phyloP scores from a whole-genome alignment of 2,329 filamentous ascomycete species.

The Penicillium oxalicum region DNA sequence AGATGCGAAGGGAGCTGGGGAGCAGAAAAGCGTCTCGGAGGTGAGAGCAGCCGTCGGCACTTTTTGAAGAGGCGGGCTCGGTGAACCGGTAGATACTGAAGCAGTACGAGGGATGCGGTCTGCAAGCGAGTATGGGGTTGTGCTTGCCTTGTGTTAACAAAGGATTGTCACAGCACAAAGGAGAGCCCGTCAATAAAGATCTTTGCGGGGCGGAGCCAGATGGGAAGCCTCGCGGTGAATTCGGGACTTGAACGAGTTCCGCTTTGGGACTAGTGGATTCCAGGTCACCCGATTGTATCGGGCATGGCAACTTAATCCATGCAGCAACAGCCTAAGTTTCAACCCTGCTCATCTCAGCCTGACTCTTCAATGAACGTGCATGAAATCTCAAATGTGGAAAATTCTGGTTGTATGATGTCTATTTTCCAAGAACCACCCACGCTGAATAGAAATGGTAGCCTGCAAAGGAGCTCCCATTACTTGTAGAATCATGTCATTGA shows the following conservation, averaged over 20 bases:
- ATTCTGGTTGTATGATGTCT: not conserved
- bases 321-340: no score
- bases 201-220: constrained; percentile 14
- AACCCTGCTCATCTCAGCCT: no score
- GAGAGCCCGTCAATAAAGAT: constrained; percentile 9
- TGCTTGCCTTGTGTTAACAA: not conserved
- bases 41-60: constrained; percentile 12
- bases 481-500: no score
- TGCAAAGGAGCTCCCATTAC: no score
- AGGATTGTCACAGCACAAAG: not conserved
- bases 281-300: not conserved
- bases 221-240: constrained; percentile 12
- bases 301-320: no score
- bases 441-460: no score
- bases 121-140: not conserved
- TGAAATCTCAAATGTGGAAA: no score
- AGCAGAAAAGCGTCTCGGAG: not conserved
- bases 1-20: not conserved
- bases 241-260: constrained; percentile 11
- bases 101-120: not conserved
- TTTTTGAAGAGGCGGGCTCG: constrained; percentile 1
- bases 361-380: no score
- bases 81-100: not conserved
- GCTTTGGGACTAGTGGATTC: constrained; percentile 17
- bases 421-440: not conserved